Evolutionary conservation across 306 rosid genomes (phyloP), one percentile per base, ranked within the genome.

Genomic region (Gynostemma pentaphyllum): DNA sequence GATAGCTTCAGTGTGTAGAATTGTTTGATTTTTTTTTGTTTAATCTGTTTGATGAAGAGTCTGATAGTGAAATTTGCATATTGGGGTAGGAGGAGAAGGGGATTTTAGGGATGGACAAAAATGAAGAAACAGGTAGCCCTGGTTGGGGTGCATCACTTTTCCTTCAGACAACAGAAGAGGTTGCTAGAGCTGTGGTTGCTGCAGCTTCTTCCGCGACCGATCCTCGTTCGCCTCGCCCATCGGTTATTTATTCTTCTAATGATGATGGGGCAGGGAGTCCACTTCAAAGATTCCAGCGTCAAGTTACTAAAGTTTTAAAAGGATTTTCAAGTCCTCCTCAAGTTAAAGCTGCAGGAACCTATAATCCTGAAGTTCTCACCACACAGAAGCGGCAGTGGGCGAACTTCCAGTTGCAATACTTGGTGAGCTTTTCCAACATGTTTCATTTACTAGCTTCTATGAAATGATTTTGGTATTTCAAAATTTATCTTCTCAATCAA

Each of bases 351-450:
- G 79, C 49, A 24, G 66, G 76, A 53, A 78, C 70, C 32, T 90
- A 90, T 70, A 90, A 90, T 75, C 97, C 97, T 19, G 97, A 90
- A 81, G 71, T 87, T 71, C 71, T 90, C 66, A 90, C 95, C 53
- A 87, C 84, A 71, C 90, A 72, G 62, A 90, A 90, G 86, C 95
- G 95, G 41, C 95, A 85, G 76, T 90, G 97, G 97, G 94, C 94
- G 62, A 85, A 69, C 75, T 83, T 81, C 79, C 95, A 90, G 78
- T 72, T 87, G 76, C 89, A 87, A 62, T 72, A 80, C 75, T 72
- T 83, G 88, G 88, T 83, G 73, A 37, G 78, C 29, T 13, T 29
- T 62, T 66, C 64, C 16, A 49, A 12, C 18, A 22, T 60, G 29
- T 14, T 22, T 34, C 45, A 10, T 36, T 57, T 36, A 10, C 21